Evolutionary conservation across 345 rosid genomes (phyloP).

Genomic region (Nasturtium officinale): DNA sequence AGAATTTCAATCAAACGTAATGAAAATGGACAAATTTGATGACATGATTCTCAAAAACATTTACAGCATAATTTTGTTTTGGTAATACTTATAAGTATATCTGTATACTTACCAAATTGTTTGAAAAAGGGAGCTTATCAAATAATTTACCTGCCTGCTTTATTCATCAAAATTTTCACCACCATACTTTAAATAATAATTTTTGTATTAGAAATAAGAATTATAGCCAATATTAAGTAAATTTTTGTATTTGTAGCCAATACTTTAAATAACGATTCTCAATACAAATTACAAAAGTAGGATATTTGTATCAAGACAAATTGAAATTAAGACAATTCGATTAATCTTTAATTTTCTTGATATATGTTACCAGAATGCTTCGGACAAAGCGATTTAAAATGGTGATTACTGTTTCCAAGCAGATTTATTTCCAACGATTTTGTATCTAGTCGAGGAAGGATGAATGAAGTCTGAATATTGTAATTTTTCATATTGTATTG

Average conservation of each 20-base stretch:
- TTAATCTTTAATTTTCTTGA: slow-evolving; percentile 15
- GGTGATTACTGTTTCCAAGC: slow-evolving; percentile 4
- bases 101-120: not conserved
- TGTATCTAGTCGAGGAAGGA: slow-evolving; percentile 13
- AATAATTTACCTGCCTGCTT: not conserved
- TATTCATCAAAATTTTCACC: not conserved
- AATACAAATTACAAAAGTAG: not conserved
- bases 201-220: not conserved
- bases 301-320: not conserved
- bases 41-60: not conserved
- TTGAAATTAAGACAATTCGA: not conserved
- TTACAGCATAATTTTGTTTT: not conserved
- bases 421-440: slow-evolving; percentile 5
- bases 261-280: not conserved
- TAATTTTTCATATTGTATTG: not conserved
- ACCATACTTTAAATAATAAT: not conserved
- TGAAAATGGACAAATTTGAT: not conserved
- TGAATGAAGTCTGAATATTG: not conserved
- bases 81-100: not conserved
- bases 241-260: not conserved
- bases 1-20: not conserved
- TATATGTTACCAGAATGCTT: not conserved
- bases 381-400: slow-evolving; percentile 1
- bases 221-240: not conserved
- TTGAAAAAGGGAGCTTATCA: not conserved